Base-by-base conservation (phyloP, 495 filamentous ascomycete species). In the Penicillium malachiteum region DNA sequence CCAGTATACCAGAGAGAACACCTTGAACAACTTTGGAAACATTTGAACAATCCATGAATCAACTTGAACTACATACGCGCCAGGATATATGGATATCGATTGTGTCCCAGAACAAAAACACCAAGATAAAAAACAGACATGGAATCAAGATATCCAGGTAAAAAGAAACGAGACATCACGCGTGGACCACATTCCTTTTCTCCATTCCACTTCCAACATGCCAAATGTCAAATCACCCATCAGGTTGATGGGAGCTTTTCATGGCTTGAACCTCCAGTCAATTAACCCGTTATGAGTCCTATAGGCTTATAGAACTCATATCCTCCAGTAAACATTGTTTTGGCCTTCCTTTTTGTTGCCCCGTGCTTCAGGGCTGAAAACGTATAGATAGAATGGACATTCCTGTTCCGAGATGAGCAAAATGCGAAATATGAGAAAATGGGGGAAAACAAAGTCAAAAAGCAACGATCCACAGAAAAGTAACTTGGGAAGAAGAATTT, bases 401-500 rank as follows among this genome's bases (percentile, higher is more conserved):
- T 39, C 38, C 47, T 17, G 33, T 49, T 35, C 33, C 47, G 33
- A 49, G 47, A 49, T 38, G 47, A 49, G 47, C 47, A 35, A 49
- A 37, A 38, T 33, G 34, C 17, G 17, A 31, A 49, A 7, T 18
- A 52, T 14, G 31, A 53, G 52, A 46, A 7, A 43, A 38, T 26
- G 21, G 21, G 21, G 1, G 21, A 26, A 26, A 26, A 26, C 21
- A 26, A 26, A 26, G 21, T 26, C 4, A 4, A 26, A 26, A 26
- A 26, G 21, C 21, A 26, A n/a, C n/a, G n/a, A 26, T 26, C 21
- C 21, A 26, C 21, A 26, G 21, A 43, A 37, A 33, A 17, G 38
- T 50, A 47, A 49, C n/a, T n/a, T n/a, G 42, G 57, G 43, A 57
- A 48, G 26, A 48, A 16, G 33, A 34, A 34, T n/a, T n/a, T 21